Base-by-base conservation (phyloP, 495 filamentous ascomycete genomes). In the Talaromyces thailandensis region DNA sequence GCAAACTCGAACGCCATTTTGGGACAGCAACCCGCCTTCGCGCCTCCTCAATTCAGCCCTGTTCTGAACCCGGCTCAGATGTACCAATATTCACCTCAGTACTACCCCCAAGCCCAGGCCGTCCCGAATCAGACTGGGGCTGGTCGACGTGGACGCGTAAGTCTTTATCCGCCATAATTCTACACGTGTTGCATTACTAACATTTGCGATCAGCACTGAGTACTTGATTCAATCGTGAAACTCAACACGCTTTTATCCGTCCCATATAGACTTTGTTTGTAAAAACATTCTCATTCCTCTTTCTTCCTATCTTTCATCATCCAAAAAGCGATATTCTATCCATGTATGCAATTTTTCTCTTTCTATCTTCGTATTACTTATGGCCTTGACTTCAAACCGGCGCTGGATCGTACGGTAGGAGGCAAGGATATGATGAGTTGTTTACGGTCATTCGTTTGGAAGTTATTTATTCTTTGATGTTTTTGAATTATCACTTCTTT, bases 61-160 rank as follows among this genome's bases (percentile, higher is more conserved):
- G 70, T 77, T 16, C 71, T 81, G 66, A 70, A 74, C 60, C 66
- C 74, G n/a, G 69, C 73, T 64, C 72, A 78, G 68, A 78, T 83
- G 79, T 81, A 81, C 67, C 79, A 78, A 66, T 82, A 81, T 67
- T 75, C 79, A 64, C 74, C 80, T 58, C 78, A 80, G 65, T 82
- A 73, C 66, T 79, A 79, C 65, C 62, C 73, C 28, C 78, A 78
- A 68, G 66, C 78, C 64, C 79, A 79, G 65, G 65, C 72, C 40
- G 71, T 74, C 61, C 76, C 74, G 65, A 70, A 76, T 64, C 76
- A 81, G 70, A 65, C 75, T 61, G 68, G 71, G 65, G 75, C 76
- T 66, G 79, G 78, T 58, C 74, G 80, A 69, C 79, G 79, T 70
- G 80, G 76, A 73, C 76, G 79, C 66, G 76, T 78, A 67, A 79